Conservation (phyloP, 495 filamentous ascomycete species). For the Neurospora sp. region DNA sequence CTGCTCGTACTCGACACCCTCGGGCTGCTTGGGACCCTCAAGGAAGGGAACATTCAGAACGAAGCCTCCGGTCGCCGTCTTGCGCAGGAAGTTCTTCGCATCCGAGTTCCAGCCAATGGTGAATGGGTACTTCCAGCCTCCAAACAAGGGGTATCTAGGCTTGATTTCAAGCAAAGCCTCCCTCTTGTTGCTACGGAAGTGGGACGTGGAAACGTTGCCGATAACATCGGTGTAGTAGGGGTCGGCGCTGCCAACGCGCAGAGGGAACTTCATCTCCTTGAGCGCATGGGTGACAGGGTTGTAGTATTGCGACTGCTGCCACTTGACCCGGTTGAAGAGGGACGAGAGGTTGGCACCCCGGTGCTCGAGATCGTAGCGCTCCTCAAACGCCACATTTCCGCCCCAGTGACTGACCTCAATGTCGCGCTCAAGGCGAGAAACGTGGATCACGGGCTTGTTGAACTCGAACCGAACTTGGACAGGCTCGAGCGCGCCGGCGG, state of each 20-base stretch:
- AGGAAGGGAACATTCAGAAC: constrained; percentile 94
- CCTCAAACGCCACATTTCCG: constrained; percentile 88
- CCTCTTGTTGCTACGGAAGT: constrained; percentile 66
- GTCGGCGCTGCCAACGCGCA: constrained; percentile 66
- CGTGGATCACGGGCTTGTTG: constrained; percentile 78
- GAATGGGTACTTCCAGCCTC: constrained; percentile 96
- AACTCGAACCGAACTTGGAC: constrained; percentile 86
- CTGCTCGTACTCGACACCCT: constrained; percentile 78
- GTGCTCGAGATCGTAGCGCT: constrained; percentile 85
- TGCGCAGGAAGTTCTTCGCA: constrained; percentile 62
- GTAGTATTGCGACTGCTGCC: constrained; percentile 67
- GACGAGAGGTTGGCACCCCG: constrained; percentile 71
- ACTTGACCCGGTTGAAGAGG: constrained; percentile 81
- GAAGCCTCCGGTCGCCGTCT: constrained; percentile 51
- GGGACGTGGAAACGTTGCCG: constrained; percentile 90
- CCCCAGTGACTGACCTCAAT: constrained; percentile 97
- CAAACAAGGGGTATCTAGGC: constrained; percentile 88
- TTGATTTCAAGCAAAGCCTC: constrained; percentile 82
- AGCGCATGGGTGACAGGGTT: constrained; percentile 65
- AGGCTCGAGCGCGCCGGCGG: constrained; percentile 61
- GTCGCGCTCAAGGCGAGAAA: constrained; percentile 70
- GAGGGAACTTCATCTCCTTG: constrained; percentile 69
- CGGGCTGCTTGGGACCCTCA: constrained; percentile 75
- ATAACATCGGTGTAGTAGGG: constrained; percentile 96
- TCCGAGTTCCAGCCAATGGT: constrained; percentile 89